Conservation (phyloP, 306 rosid species). For the Comarum palustre region DNA sequence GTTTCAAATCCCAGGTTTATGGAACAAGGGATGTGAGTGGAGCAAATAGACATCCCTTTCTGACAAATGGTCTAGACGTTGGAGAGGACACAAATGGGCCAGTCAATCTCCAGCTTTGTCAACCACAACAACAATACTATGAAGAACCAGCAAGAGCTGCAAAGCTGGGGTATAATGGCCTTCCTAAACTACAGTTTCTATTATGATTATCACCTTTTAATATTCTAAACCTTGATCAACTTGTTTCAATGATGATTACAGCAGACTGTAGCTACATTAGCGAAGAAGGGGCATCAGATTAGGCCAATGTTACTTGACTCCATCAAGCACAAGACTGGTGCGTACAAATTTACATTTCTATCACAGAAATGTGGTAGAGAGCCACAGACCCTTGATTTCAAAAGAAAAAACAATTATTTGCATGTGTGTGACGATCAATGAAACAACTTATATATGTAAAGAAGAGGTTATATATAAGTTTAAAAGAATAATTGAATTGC, state of each 20-base stretch:
- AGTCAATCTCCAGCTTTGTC: slow-evolving; percentile 82
- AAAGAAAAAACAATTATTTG: slow-evolving; percentile 23
- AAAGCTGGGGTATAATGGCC: slow-evolving; percentile 56
- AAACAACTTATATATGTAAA: slow-evolving; percentile 39
- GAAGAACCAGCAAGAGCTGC: slow-evolving; percentile 45
- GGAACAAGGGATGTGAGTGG: slow-evolving; percentile 56
- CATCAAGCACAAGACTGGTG: slow-evolving; percentile 40
- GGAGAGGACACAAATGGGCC: slow-evolving; percentile 57
- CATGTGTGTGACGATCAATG: slow-evolving; percentile 38
- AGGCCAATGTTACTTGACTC: slow-evolving; percentile 28
- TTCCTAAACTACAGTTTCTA: slow-evolving; percentile 20
- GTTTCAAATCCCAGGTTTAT: slow-evolving; percentile 56
- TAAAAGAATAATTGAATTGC: slow-evolving; percentile 27
- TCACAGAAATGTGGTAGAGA: slow-evolving; percentile 29
- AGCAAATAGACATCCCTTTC: slow-evolving; percentile 40
- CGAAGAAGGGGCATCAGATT: slow-evolving; percentile 32
- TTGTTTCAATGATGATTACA: slow-evolving; percentile 36
- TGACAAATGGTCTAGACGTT: slow-evolving; percentile 43
- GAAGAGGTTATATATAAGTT: slow-evolving; percentile 25
- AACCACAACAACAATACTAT: slow-evolving; percentile 56
- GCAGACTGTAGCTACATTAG: slow-evolving; percentile 65
- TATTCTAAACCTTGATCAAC: slow-evolving; percentile 31
- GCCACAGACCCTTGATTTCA: slow-evolving; percentile 25
- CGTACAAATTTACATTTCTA: slow-evolving; percentile 35
- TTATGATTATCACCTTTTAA: slow-evolving; percentile 21